phyloP scores from a whole-genome alignment of 139 green algal genomes.

The Picochlorum sp. region DNA sequence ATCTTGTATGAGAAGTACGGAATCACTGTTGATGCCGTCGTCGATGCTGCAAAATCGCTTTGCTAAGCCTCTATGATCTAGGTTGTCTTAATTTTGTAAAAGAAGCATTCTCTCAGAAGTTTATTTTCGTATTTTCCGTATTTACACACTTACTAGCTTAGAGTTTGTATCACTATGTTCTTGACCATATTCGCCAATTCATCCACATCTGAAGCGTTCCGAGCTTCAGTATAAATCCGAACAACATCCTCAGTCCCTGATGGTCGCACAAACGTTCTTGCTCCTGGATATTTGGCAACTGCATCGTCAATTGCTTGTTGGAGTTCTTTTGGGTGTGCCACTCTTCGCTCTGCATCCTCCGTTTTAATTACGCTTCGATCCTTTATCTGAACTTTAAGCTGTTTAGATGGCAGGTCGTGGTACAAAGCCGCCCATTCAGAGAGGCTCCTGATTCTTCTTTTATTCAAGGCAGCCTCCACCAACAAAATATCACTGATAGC shows the following conservation, averaged over 20 bases:
- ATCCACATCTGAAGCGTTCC: slow-evolving; percentile 55
- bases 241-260: slow-evolving; percentile 96
- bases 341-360: slow-evolving; percentile 63
- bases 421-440: slow-evolving; percentile 78
- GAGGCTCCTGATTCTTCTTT: slow-evolving; percentile 47
- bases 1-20: slow-evolving; percentile 95
- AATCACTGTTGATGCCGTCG: slow-evolving; percentile 67
- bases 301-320: slow-evolving; percentile 61
- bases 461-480: slow-evolving; percentile 70
- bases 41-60: slow-evolving; percentile 65
- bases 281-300: slow-evolving; percentile 31
- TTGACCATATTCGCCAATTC: slow-evolving; percentile 56
- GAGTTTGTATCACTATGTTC: neutral
- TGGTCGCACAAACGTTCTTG: slow-evolving; percentile 81
- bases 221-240: slow-evolving; percentile 90
- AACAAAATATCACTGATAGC: slow-evolving; percentile 80
- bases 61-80: neutral
- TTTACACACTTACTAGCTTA: neutral
- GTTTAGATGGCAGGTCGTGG: slow-evolving; percentile 72
- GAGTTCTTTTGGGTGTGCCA: slow-evolving; percentile 51
- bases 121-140: neutral
- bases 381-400: slow-evolving; percentile 70
- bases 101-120: neutral
- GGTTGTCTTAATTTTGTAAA: neutral
- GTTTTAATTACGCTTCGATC: slow-evolving; percentile 63